Percentiles rank a stretch among this genome's conserved stretches.
Evolutionary conservation across 441 rosid genomes (phyloP).

Genomic region (Metrosideros polymorpha): DNA sequence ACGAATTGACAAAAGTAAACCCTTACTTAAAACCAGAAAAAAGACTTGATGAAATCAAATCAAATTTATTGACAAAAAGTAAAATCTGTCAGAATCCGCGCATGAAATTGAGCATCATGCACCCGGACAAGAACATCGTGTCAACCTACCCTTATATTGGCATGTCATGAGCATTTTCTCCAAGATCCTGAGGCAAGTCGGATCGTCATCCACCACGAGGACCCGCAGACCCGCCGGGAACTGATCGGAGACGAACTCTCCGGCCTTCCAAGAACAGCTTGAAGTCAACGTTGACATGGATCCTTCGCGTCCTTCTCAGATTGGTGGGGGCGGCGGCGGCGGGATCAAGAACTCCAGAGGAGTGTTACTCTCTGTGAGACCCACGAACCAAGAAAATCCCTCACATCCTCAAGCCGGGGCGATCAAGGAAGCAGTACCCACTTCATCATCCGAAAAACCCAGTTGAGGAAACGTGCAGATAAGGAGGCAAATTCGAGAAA

Average conservation of each 20-base stretch:
- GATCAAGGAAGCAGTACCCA: background rate
- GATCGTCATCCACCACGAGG: constrained; percentile 88
- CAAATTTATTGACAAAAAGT: background rate
- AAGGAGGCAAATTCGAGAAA: background rate
- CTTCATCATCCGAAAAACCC: constrained; percentile 15
- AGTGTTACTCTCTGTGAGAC: background rate
- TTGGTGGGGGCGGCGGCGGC: background rate
- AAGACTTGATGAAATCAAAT: background rate
- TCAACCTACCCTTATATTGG: constrained; percentile 51
- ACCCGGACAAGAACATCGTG: background rate
- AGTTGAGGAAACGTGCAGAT: constrained; percentile 9
- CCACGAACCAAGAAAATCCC: background rate
- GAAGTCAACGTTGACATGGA: constrained; percentile 46
- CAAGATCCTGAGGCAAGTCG: constrained; percentile 79
- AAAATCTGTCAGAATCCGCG: background rate
- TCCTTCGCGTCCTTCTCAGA: constrained; percentile 18
- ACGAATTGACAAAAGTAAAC: background rate
- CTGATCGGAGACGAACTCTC: constrained; percentile 42
- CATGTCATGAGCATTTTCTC: constrained; percentile 83
- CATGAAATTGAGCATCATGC: background rate
- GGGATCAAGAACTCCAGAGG: background rate
- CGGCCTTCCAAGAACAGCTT: constrained; percentile 27
- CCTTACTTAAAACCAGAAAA: background rate
- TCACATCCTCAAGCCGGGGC: background rate
- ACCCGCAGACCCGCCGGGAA: constrained; percentile 83